These are phyloP conservation scores for Termitomyces sp. DNA, from an alignment of 768 basidiomycete species.

Conservation along the genomic window DNA sequence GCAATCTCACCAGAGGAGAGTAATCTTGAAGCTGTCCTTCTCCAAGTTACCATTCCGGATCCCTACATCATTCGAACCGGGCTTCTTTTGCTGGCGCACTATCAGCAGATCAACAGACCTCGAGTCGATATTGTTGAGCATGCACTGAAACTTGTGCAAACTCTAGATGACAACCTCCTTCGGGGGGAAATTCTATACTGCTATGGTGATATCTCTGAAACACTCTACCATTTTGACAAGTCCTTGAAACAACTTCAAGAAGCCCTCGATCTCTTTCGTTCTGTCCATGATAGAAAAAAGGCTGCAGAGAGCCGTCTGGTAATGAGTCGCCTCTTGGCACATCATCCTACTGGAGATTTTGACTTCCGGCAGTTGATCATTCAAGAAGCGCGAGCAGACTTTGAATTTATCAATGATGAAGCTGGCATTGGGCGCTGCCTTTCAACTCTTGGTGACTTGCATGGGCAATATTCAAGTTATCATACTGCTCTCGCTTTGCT, in stretches of 20 bases:
- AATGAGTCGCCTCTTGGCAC: slow-evolving; percentile 18
- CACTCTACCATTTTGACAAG: background rate
- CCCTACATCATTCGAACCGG: slow-evolving; percentile 4
- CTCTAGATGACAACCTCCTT: background rate
- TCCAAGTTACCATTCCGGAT: background rate
- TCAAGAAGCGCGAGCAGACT: background rate
- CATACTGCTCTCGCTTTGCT: background rate
- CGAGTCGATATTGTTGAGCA: slow-evolving; percentile 20
- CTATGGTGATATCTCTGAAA: background rate
- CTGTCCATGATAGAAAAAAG: background rate
- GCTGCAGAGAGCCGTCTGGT: slow-evolving; percentile 7
- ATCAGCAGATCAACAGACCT: background rate
- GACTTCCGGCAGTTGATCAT: background rate
- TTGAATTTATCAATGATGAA: background rate
- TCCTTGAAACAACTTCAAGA: background rate
- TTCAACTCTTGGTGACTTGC: background rate
- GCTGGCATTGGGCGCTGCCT: background rate
- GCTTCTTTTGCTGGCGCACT: slow-evolving; percentile 1
- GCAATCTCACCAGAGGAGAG: background rate
- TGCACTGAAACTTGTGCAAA: slow-evolving; percentile 6
- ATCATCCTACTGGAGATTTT: slow-evolving; percentile 20
- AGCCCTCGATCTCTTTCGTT: background rate
- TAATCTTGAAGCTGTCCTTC: background rate
- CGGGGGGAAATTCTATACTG: background rate
- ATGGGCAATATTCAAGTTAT: background rate